These are phyloP conservation scores for Paratinospora sagittata DNA, from an alignment of 164 flowering plant species.

Conservation along the genomic window DNA sequence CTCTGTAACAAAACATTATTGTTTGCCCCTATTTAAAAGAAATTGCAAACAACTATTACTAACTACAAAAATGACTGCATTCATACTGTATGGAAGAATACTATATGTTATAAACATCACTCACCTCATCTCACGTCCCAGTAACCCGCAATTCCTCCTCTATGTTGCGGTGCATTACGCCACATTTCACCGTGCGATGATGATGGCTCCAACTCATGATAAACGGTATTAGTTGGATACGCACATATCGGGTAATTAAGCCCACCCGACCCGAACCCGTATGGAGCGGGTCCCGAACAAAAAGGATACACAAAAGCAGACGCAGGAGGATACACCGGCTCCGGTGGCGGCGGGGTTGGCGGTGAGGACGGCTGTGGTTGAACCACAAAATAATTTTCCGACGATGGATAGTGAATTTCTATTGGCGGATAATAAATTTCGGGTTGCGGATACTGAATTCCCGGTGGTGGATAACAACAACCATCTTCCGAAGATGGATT, in stretches of 20 bases:
- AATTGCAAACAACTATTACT: too few relatives aligned
- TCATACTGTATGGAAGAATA: too few relatives aligned
- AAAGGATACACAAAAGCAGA: background rate
- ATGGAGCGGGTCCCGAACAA: background rate
- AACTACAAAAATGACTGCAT: too few relatives aligned
- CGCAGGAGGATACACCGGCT: background rate
- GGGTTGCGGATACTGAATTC: constrained; percentile 1
- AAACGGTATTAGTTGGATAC: background rate
- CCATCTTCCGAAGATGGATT: constrained; percentile 7
- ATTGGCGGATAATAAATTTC: background rate
- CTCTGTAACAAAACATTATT: too few relatives aligned
- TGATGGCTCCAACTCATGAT: background rate
- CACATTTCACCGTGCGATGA: constrained; percentile 5
- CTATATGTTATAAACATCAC: too few relatives aligned
- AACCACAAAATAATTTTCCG: too few relatives aligned
- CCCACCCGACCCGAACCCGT: background rate
- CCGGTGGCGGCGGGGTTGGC: background rate
- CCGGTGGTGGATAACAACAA: constrained; percentile 10
- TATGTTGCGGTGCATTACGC: constrained; percentile 1
- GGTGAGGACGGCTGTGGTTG: too few relatives aligned
- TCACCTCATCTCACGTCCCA: background rate
- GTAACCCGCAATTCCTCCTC: background rate
- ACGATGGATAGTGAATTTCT: background rate
- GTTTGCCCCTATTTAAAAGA: too few relatives aligned
- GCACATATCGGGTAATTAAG: background rate